These are phyloP conservation scores for Trichomonas tenax DNA, from an alignment of 208 protist genomes.

Conservation along the genomic window DNA sequence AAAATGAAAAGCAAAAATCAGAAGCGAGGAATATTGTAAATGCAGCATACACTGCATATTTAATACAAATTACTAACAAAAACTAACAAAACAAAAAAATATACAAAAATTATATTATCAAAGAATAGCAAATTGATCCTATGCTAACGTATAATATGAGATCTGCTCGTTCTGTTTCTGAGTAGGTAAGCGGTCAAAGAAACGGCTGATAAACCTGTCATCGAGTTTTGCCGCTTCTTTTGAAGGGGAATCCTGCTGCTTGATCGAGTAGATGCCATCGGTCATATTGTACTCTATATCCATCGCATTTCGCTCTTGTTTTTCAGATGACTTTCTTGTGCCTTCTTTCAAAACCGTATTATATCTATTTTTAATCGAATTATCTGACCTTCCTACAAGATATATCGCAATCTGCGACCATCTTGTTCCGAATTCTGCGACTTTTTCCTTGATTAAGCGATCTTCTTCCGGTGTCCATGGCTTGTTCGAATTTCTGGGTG, in stretches of 20 bases:
- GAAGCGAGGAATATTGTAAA: too few species aligned
- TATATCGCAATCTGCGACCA: not conserved
- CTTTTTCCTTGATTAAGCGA: not conserved
- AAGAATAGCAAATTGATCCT: too few species aligned
- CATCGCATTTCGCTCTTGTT: not conserved
- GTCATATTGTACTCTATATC: not conserved
- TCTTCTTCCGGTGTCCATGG: constrained; percentile 1
- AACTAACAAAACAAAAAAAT: too few species aligned
- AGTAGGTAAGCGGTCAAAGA: not conserved
- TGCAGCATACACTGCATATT: too few species aligned
- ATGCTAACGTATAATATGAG: too few species aligned
- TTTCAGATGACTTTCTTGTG: not conserved
- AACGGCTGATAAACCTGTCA: not conserved
- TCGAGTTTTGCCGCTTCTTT: not conserved
- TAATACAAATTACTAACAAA: too few species aligned
- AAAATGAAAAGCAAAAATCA: too few species aligned
- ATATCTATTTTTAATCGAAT: not conserved
- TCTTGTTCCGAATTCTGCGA: not conserved
- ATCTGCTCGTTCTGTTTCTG: too few species aligned
- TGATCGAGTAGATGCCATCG: not conserved
- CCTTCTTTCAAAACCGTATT: not conserved
- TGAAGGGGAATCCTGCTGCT: not conserved
- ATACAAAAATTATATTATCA: too few species aligned
- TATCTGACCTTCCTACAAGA: not conserved
- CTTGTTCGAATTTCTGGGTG: not conserved